Base-by-base conservation (phyloP, 2,329 filamentous ascomycete genomes). In the Apiospora rasikravindrae region DNA sequence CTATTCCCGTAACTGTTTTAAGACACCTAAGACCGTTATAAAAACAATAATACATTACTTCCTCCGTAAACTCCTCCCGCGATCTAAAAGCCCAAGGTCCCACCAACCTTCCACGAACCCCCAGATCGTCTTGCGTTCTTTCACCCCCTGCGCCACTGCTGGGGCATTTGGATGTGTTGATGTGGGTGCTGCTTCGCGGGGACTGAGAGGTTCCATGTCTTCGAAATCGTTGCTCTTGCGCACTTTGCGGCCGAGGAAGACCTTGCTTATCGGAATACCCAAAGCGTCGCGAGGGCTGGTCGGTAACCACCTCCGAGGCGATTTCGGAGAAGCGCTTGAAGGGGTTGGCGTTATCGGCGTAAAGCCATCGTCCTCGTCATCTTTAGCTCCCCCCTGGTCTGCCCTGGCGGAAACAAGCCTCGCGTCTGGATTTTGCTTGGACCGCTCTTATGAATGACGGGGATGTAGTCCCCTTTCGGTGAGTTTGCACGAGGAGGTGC, bases 101-200 rank as follows among this genome's bases (percentile, higher is more conserved):
- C 87, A 89, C 87, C 87, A 89, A 6, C 87, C 87, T 57, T 88
- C 86, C 40, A 88, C 81, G 26, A 83, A 80, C 51, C 85, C 81
- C 73, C 87, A 80, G 29, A 89, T 78, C 0, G 86, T 88, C 80
- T 81, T 86, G 10, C 86, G 82, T 75, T 81, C 83, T 42, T 82
- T 81, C 70, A 80, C 82, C 26, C 70, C 72, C 49, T 74, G 76
- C 3, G 57, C 24, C 19, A 61, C 73, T 19, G 49, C 26, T 42
- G 72, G 73, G 49, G 45, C 33, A 2, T 70, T 64, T 10, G 67
- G 68, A 11, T 67, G 49, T 11, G 42, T 73, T 47, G 71, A 37
- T 1, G 71, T 74, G 1, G 37, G 69, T 6, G 24, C 73, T 8
- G 24, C 73, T 7, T 66, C 69, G 6, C 72, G 69, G 13, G 77